phyloP scores from a whole-genome alignment of 2,329 filamentous ascomycete genomes.

The Xylogone sp. region DNA sequence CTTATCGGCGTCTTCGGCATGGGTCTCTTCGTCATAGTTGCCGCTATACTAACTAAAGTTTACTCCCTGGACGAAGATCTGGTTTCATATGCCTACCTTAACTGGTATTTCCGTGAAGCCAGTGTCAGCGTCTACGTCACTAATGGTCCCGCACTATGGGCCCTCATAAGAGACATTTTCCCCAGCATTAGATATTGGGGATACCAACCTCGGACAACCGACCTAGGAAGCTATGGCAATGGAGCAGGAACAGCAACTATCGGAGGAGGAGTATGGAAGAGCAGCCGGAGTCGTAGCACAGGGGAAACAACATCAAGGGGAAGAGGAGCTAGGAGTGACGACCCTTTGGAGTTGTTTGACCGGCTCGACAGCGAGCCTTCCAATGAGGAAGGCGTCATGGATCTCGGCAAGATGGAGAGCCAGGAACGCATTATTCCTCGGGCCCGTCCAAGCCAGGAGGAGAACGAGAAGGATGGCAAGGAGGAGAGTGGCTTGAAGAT shows the following conservation, averaged over 20 bases:
- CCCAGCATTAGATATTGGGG: constrained; percentile 3
- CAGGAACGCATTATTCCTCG: constrained; percentile 2
- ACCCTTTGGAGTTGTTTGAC: neutral
- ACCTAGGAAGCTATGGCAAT: neutral
- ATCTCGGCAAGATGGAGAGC: constrained; percentile 1
- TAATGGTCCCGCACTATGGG: constrained; percentile 48
- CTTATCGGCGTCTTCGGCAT: constrained; percentile 45
- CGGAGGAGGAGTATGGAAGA: neutral
- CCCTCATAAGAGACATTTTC: constrained; percentile 40
- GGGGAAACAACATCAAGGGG: neutral
- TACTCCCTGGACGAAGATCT: constrained; percentile 35
- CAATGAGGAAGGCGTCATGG: neutral
- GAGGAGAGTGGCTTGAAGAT: constrained; percentile 1
- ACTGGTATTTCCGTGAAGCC: constrained; percentile 49
- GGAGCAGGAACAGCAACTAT: neutral
- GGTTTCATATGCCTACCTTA: constrained; percentile 36
- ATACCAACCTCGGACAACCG: constrained; percentile 1
- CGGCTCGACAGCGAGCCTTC: neutral
- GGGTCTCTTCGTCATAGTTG: constrained; percentile 43
- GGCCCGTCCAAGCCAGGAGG: neutral
- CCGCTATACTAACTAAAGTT: constrained; percentile 40
- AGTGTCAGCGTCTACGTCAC: constrained; percentile 47
- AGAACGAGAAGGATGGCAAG: neutral
- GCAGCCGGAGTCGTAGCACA: neutral
- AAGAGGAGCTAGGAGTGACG: neutral